Percentiles rank a stretch among this genome's conserved stretches.
Conservation (phyloP, 164 flowering plant genomes). For the Vitis rupestris region DNA sequence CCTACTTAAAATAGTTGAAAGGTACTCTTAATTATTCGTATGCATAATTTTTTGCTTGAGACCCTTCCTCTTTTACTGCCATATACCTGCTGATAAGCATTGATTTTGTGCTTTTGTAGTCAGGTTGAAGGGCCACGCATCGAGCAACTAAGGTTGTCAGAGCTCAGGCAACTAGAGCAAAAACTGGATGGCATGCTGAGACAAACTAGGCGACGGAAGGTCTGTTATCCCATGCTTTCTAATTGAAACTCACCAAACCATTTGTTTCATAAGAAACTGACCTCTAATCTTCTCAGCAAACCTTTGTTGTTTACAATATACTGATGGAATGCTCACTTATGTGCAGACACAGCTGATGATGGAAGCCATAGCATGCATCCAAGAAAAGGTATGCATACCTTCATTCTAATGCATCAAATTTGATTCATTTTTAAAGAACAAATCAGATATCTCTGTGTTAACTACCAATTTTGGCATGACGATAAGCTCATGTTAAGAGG, state of each 20-base stretch:
- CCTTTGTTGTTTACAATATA: too few species aligned
- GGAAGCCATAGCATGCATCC: constrained; percentile 1
- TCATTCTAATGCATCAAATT: not conserved
- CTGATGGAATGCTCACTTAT: not conserved
- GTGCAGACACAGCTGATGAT: constrained; percentile 8
- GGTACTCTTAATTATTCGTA: not conserved
- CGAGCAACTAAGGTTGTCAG: not conserved
- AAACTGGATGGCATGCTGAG: constrained; percentile 8
- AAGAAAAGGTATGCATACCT: not conserved
- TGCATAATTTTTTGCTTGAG: too few species aligned
- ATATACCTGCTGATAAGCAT: not conserved
- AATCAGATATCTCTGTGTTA: not conserved
- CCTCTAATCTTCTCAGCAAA: too few species aligned
- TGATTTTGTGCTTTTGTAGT: constrained; percentile 8
- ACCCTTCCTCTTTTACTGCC: too few species aligned
- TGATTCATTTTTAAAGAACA: not conserved
- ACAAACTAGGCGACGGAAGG: constrained; percentile 14
- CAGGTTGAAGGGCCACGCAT: constrained; percentile 4
- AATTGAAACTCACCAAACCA: not conserved
- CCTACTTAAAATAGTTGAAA: constrained; percentile 1
- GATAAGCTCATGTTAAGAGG: not conserved
- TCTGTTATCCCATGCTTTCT: not conserved
- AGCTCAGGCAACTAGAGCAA: constrained; percentile 13
- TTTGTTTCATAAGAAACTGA: too few species aligned
- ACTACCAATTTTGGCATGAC: not conserved